Evolutionary conservation across 345 rosid genomes (phyloP).

Genomic region (Viola odorata): DNA sequence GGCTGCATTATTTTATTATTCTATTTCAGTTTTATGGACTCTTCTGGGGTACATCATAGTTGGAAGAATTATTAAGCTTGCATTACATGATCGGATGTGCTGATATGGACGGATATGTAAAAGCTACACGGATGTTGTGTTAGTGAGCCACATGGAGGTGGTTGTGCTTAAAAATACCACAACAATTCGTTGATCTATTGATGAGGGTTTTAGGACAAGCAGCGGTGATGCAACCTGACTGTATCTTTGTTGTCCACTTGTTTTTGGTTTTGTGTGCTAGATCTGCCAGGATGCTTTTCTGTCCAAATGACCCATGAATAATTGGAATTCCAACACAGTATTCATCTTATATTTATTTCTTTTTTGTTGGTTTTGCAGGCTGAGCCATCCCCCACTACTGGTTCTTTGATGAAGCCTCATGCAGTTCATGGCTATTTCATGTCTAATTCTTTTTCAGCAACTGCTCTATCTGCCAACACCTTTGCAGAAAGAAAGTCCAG

Average conservation of each 20-base stretch:
- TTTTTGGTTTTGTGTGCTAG: constrained; percentile 3
- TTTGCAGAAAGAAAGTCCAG: constrained; percentile 43
- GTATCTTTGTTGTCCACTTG: constrained; percentile 17
- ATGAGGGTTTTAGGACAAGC: constrained; percentile 4
- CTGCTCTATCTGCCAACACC: constrained; percentile 34
- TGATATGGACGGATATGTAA: constrained; percentile 6
- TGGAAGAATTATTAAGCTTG: constrained; percentile 12
- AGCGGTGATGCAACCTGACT: constrained; percentile 6
- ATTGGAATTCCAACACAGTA: background rate
- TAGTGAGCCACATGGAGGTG: background rate
- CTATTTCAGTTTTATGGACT: constrained; percentile 3
- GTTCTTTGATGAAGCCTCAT: constrained; percentile 69
- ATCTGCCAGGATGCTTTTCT: background rate
- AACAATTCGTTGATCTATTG: constrained; percentile 3
- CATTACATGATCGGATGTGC: constrained; percentile 17
- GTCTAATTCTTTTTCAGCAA: constrained; percentile 35
- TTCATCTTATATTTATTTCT: background rate
- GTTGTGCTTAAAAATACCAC: constrained; percentile 5
- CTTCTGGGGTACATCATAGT: constrained; percentile 5
- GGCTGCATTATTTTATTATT: constrained; percentile 7
- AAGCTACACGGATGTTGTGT: constrained; percentile 6
- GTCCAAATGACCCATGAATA: background rate
- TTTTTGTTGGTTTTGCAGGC: constrained; percentile 46
- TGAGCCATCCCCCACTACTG: constrained; percentile 96
- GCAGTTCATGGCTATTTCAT: constrained; percentile 30